phyloP scores from a whole-genome alignment of 2,329 filamentous ascomycete genomes.

The Xylariales sp. region DNA sequence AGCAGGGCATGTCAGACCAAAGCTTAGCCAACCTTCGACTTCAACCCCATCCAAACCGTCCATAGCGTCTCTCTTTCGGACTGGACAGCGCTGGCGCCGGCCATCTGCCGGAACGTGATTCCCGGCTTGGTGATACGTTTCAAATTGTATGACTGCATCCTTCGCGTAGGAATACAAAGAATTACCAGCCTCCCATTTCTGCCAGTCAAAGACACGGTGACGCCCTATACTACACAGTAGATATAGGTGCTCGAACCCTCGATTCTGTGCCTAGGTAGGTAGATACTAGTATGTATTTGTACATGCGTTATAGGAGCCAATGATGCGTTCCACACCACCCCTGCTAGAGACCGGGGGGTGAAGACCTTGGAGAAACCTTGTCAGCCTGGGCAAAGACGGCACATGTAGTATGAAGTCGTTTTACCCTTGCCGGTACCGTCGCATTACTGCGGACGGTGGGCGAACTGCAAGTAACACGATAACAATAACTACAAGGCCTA shows the following conservation, averaged over 20 bases:
- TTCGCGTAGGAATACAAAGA: slow-evolving; percentile 36
- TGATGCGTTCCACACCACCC: slow-evolving; percentile 28
- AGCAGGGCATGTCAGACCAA: slow-evolving; percentile 5
- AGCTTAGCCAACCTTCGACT: slow-evolving; percentile 26
- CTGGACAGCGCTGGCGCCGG: slow-evolving; percentile 27
- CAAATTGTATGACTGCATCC: slow-evolving; percentile 41
- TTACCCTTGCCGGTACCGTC: slow-evolving; percentile 22
- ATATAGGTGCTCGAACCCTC: slow-evolving; percentile 31
- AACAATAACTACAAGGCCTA: slow-evolving; percentile 23
- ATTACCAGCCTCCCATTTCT: slow-evolving; percentile 28
- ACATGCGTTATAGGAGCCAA: slow-evolving; percentile 25
- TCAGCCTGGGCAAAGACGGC: slow-evolving; percentile 27
- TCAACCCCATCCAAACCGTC: slow-evolving; percentile 20
- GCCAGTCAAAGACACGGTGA: slow-evolving; percentile 24
- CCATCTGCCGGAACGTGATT: slow-evolving; percentile 38
- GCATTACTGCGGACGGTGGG: slow-evolving; percentile 11
- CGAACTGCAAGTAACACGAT: slow-evolving; percentile 24
- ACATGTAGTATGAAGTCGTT: slow-evolving; percentile 23
- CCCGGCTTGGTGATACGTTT: slow-evolving; percentile 41
- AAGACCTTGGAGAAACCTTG: slow-evolving; percentile 38
- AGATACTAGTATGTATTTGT: slow-evolving; percentile 19
- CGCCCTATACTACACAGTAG: slow-evolving; percentile 37
- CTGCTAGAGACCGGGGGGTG: not conserved
- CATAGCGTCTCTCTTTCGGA: slow-evolving; percentile 22
- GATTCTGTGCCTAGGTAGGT: slow-evolving; percentile 6